A percentile compares a stretch with the other conserved stretches of the same genome.
Conservation (phyloP, 257 asterid species). For the Plantago major region DNA sequence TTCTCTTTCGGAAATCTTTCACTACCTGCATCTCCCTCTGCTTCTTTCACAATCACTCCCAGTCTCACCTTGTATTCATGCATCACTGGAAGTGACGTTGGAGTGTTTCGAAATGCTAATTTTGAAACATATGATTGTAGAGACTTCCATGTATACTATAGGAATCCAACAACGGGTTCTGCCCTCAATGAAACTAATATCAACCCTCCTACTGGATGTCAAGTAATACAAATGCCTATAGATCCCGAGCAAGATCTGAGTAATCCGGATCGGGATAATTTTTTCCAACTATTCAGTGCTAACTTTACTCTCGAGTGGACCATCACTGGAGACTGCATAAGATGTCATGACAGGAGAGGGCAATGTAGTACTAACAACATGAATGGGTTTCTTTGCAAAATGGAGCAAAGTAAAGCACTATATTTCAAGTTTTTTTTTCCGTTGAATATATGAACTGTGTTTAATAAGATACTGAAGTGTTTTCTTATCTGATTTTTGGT, state of each 20-base stretch:
- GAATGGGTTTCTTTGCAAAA: conserved; percentile 20
- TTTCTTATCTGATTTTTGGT: no score
- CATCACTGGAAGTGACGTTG: no score
- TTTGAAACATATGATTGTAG: conserved; percentile 15
- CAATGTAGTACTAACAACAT: conserved; percentile 15
- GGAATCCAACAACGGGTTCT: background rate
- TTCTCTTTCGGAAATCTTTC: background rate
- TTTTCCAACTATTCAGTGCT: conserved; percentile 13
- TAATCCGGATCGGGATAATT: background rate
- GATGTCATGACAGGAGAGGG: conserved; percentile 32
- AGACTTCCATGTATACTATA: background rate
- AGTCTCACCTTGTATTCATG: conserved; percentile 23
- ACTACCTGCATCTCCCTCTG: conserved; percentile 3
- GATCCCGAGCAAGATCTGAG: no score
- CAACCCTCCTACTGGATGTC: conserved; percentile 3
- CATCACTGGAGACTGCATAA: conserved; percentile 25
- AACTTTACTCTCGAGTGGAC: conserved; percentile 28
- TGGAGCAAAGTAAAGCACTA: no score
- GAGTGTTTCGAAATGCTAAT: background rate
- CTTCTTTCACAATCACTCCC: conserved; percentile 20
- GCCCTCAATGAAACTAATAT: background rate
- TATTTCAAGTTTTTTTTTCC: no score
- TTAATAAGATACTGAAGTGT: no score
- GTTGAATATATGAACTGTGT: no score
- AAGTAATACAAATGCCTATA: conserved; percentile 22